A percentile compares a stretch with the other conserved stretches of the same genome.
Evolutionary conservation across 2,329 filamentous ascomycete species (phyloP).

Genomic region (Fusarium sacchari): DNA sequence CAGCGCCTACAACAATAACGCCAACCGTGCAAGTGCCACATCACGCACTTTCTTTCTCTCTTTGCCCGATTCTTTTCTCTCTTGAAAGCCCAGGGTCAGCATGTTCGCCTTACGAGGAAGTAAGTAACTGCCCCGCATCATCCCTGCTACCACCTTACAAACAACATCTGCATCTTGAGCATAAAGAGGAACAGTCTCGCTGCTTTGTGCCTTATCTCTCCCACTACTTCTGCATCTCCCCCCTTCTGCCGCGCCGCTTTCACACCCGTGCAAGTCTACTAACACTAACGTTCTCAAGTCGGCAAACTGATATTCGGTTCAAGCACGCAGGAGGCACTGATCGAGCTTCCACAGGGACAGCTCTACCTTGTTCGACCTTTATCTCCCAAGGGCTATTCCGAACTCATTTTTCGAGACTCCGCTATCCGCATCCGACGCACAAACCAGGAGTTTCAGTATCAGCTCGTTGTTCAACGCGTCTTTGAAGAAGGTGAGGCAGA

Average conservation of each 20-base stretch:
- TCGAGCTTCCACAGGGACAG: conserved; percentile 94
- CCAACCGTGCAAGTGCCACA: not conserved
- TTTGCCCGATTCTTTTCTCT: conserved; percentile 4
- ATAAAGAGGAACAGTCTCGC: conserved; percentile 3
- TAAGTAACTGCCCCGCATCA: conserved; percentile 43
- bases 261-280: conserved; percentile 5
- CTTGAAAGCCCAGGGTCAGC: conserved; percentile 33
- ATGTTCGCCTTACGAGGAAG: conserved; percentile 55
- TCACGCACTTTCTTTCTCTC: conserved; percentile 1
- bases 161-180: conserved; percentile 23
- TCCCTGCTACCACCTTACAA: conserved; percentile 22
- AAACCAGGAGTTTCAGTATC: conserved; percentile 95
- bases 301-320: conserved; percentile 93
- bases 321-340: conserved; percentile 87
- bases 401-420: conserved; percentile 98
- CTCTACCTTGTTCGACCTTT: conserved; percentile 95
- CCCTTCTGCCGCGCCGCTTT: not conserved
- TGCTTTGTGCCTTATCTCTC: conserved; percentile 7
- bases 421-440: conserved; percentile 91
- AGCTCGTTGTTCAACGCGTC: conserved; percentile 93
- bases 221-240: not conserved
- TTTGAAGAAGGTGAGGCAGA: conserved; percentile 99
- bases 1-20: not conserved
- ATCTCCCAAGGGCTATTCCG: conserved; percentile 96
- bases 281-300: conserved; percentile 61